These are phyloP conservation scores for Microstegium vimineum DNA, from an alignment of 176 grass and related monocot species.

Conservation along the genomic window DNA sequence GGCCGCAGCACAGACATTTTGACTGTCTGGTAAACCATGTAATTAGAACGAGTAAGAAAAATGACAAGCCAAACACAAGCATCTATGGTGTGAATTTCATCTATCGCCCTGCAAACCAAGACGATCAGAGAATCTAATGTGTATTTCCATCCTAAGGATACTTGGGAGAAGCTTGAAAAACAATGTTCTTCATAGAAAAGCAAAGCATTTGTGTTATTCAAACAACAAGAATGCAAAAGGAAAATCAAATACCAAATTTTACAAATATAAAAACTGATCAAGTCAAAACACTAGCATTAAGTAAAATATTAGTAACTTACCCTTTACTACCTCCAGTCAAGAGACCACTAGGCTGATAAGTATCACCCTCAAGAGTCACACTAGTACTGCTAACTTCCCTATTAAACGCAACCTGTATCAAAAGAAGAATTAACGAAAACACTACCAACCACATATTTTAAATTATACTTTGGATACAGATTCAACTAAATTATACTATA, in stretches of 20 bases:
- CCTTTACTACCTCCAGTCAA: constrained; percentile 96
- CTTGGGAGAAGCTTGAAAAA: not conserved
- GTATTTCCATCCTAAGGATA: not conserved
- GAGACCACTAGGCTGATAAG: constrained; percentile 83
- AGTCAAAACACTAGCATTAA: constrained; percentile 1
- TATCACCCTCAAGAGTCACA: constrained; percentile 94
- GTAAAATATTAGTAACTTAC: constrained; percentile 44
- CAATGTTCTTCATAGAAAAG: not conserved
- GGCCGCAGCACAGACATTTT: not conserved
- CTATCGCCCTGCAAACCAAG: not conserved
- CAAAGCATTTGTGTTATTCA: not conserved
- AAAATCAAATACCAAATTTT: constrained; percentile 26
- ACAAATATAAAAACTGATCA: not conserved
- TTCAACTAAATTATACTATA: constrained; percentile 14
- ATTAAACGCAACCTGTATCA: constrained; percentile 68
- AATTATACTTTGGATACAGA: not conserved
- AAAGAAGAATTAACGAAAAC: constrained; percentile 21
- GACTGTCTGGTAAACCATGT: not conserved
- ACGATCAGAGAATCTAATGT: not conserved
- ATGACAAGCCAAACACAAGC: not conserved
- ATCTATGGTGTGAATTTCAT: constrained; percentile 1
- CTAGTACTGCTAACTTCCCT: constrained; percentile 57
- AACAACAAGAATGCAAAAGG: constrained; percentile 18
- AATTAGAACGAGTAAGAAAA: constrained; percentile 24
- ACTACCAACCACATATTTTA: constrained; percentile 10